These are phyloP conservation scores for Boletus semigastroideus DNA, from an alignment of 1,284 basidiomycete species.

Conservation along the genomic window DNA sequence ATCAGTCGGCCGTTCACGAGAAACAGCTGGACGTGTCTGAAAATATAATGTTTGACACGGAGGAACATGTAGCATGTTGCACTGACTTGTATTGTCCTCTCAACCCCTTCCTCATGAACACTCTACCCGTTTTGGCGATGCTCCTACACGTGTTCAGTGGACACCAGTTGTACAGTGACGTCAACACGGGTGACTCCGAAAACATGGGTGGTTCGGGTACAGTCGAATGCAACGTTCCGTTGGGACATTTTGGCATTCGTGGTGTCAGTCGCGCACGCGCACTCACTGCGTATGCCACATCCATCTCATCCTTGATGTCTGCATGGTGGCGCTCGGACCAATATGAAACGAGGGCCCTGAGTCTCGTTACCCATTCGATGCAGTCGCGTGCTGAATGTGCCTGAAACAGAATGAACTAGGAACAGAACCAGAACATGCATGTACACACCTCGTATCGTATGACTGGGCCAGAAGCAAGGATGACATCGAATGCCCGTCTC, in stretches of 20 bases:
- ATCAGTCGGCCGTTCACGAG: conserved; percentile 66
- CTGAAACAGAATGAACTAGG: conserved; percentile 35
- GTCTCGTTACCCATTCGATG: conserved; percentile 75
- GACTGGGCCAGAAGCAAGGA: conserved; percentile 66
- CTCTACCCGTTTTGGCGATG: conserved; percentile 66
- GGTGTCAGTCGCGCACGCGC: conserved; percentile 59
- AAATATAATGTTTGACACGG: background rate
- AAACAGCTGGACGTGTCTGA: conserved; percentile 66
- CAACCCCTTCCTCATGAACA: conserved; percentile 67
- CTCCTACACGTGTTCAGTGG: conserved; percentile 71
- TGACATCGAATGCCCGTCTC: conserved; percentile 75
- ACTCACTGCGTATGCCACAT: conserved; percentile 54
- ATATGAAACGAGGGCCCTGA: conserved; percentile 67
- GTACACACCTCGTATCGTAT: conserved; percentile 70
- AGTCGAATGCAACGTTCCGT: conserved; percentile 40
- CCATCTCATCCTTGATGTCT: conserved; percentile 79
- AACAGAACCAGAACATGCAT: conserved; percentile 3
- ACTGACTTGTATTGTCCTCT: conserved; percentile 71
- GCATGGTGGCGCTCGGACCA: conserved; percentile 72
- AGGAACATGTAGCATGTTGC: background rate
- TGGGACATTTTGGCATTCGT: conserved; percentile 37
- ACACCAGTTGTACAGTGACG: conserved; percentile 79
- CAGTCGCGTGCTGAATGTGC: conserved; percentile 62
- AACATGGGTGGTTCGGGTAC: conserved; percentile 52
- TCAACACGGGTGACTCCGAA: conserved; percentile 55